Percentiles rank a stretch among this genome's conserved stretches.
These are phyloP conservation scores for Arachis hypogaea DNA, from an alignment of 306 rosid species.

Conservation along the genomic window DNA sequence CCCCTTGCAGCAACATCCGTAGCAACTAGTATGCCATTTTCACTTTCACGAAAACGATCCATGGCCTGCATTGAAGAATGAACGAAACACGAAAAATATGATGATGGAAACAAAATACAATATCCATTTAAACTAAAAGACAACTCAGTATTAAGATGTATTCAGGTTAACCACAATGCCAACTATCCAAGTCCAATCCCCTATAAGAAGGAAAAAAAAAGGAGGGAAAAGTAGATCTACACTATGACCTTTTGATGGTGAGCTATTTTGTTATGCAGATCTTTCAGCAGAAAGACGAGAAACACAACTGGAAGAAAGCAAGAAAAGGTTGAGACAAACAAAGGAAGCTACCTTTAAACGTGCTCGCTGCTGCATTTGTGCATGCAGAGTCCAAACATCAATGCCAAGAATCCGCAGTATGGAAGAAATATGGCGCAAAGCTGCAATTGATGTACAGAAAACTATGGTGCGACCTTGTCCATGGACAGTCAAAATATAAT, in stretches of 20 bases:
- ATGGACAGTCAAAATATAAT: constrained; percentile 82
- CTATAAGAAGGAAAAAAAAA: not conserved
- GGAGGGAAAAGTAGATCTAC: constrained; percentile 15
- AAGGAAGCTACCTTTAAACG: constrained; percentile 74
- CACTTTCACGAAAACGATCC: constrained; percentile 79
- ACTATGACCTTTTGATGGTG: not conserved
- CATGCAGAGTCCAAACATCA: constrained; percentile 82
- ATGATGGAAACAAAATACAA: constrained; percentile 18
- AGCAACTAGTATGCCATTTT: constrained; percentile 83
- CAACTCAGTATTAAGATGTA: constrained; percentile 2
- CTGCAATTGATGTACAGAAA: constrained; percentile 90
- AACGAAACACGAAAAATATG: not conserved
- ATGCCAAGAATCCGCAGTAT: constrained; percentile 75
- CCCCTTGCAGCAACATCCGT: constrained; percentile 97
- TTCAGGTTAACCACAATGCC: constrained; percentile 21
- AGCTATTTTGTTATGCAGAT: constrained; percentile 12
- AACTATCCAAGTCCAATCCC: constrained; percentile 1
- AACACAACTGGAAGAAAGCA: constrained; percentile 28
- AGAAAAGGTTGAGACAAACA: constrained; percentile 14
- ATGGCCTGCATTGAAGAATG: constrained; percentile 60
- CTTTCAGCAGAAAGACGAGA: constrained; percentile 19
- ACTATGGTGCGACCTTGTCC: constrained; percentile 93
- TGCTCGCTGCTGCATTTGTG: constrained; percentile 91
- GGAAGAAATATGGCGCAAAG: constrained; percentile 85
- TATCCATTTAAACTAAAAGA: constrained; percentile 5